Percentiles rank a stretch among this genome's conserved stretches.
Evolutionary conservation across 495 filamentous ascomycete species (phyloP).

Genomic region (Hypoxylon fuscum): DNA sequence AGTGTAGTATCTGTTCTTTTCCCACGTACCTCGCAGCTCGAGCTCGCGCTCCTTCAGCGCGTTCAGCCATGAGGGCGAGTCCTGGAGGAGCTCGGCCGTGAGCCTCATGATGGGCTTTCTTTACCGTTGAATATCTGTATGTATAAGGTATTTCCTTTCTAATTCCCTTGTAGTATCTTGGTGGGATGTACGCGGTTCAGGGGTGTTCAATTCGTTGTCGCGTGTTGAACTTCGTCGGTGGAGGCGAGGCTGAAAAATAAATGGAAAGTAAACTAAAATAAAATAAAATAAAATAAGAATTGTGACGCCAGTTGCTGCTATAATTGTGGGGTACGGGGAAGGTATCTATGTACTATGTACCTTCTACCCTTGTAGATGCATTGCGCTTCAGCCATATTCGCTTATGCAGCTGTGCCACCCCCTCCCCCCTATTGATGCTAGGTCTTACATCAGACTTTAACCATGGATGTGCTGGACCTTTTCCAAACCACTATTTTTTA

Average conservation of each 20-base stretch:
- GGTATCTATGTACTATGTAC: background rate
- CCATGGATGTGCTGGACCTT: too few species aligned
- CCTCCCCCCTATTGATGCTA: too few species aligned
- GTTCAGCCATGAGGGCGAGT: conserved; percentile 96
- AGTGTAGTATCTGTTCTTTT: conserved; percentile 99
- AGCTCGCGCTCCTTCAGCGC: conserved; percentile 97
- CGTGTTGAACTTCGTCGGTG: conserved; percentile 5
- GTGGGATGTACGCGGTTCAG: background rate
- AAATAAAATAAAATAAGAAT: conserved; percentile 4
- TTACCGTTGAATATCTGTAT: conserved; percentile 28
- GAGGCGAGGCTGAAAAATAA: conserved; percentile 13
- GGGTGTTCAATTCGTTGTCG: conserved; percentile 11
- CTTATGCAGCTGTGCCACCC: too few species aligned
- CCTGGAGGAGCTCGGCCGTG: conserved; percentile 90
- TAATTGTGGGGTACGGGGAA: conserved; percentile 16
- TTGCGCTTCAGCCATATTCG: too few species aligned
- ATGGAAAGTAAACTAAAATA: background rate
- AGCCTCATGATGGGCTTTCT: conserved; percentile 75
- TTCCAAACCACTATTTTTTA: too few species aligned
- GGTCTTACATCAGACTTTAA: too few species aligned
- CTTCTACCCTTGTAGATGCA: too few species aligned
- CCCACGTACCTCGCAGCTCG: conserved; percentile 99
- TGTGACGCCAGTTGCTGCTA: conserved; percentile 10
- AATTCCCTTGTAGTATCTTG: too few species aligned
- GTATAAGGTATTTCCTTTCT: too few species aligned